A percentile compares a stretch with the other conserved stretches of the same genome.
Evolutionary conservation across 2,329 filamentous ascomycete genomes (phyloP).

Genomic region (Penicillium brevicompactum): DNA sequence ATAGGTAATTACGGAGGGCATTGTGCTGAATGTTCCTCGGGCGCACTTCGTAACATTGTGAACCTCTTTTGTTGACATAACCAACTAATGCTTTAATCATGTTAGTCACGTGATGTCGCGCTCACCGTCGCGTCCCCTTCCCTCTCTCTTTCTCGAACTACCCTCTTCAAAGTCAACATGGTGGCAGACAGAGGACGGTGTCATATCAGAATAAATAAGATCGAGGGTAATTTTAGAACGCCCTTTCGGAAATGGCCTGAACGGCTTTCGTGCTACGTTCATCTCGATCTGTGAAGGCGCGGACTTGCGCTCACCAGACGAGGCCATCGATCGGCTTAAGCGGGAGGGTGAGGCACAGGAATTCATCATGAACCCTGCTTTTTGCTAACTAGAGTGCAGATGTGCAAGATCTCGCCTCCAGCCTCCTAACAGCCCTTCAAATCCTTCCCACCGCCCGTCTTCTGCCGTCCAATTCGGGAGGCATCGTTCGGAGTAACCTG

Average conservation of each 20-base stretch:
- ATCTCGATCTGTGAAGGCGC: constrained; percentile 7
- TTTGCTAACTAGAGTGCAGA: constrained; percentile 5
- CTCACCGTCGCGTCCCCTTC: not conserved
- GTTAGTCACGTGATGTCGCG: not conserved
- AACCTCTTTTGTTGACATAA: too few relatives aligned
- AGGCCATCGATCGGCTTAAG: constrained; percentile 4
- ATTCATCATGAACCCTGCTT: not conserved
- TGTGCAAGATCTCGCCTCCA: constrained; percentile 4
- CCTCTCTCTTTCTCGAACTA: not conserved
- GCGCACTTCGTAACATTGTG: too few relatives aligned
- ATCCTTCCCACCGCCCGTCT: constrained; percentile 16
- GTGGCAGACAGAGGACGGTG: constrained; percentile 1
- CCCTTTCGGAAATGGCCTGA: constrained; percentile 7
- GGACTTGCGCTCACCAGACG: constrained; percentile 1
- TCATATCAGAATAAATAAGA: constrained; percentile 4
- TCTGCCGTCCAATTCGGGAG: constrained; percentile 11
- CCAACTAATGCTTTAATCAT: not conserved
- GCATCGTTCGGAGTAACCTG: constrained; percentile 20
- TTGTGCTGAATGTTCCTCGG: too few relatives aligned
- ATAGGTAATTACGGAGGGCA: too few relatives aligned
- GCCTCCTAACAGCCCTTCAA: constrained; percentile 4
- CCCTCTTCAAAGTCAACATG: constrained; percentile 4
- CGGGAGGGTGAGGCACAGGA: constrained; percentile 4
- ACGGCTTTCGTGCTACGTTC: constrained; percentile 6
- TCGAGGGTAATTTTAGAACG: constrained; percentile 5